Evolutionary conservation across 805 yeast genomes (phyloP), one percentile per base, ranked within the genome.

Genomic region (Monosporozyma yasuniensis): DNA sequence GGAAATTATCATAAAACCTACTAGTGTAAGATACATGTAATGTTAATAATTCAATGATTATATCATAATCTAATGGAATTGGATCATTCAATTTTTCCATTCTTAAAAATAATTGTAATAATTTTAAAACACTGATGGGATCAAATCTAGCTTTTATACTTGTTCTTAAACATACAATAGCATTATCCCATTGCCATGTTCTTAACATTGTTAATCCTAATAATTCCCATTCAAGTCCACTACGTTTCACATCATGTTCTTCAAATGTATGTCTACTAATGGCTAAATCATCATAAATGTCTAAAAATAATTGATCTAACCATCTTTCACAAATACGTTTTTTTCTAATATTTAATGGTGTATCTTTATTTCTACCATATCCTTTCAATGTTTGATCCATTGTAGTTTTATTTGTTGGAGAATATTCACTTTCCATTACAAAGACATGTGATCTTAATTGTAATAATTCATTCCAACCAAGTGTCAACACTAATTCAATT

Each of bases 381-480:
- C 39, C 39, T 12, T 21, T 44, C n/a, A 32, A 30, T 28, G 23
- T 44, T 12, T 38, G 25, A 11, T 38, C 25, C 32, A 11, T 46
- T 12, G 46, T 48, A 9, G 49, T 50, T 6, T 51, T 53, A 9
- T 51, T 21, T 12, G 21, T 22, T 4, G 25, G 42, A 21, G 42
- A 38, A 56, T 80, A 80, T 60, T 85, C 91, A 39, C 77, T 80
- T 59, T 81, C 87, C 89, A 91, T 91, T 9, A 87, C 79, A 67
- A 91, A 91, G 0, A 85, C 81, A 18, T 73, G 69, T 1, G 89
- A 79, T 51, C 96, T 78, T 37, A 82, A 60, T 50, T 72, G 71
- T 55, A 90, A 72, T 34, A 88, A 65, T 34, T 75, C 78, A 56
- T 87, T 87, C 99, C 99, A 91, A 3, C 96, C 96, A 39, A 82